Conservation (phyloP, 2,329 filamentous ascomycete genomes). For the Botrytis fabae region DNA sequence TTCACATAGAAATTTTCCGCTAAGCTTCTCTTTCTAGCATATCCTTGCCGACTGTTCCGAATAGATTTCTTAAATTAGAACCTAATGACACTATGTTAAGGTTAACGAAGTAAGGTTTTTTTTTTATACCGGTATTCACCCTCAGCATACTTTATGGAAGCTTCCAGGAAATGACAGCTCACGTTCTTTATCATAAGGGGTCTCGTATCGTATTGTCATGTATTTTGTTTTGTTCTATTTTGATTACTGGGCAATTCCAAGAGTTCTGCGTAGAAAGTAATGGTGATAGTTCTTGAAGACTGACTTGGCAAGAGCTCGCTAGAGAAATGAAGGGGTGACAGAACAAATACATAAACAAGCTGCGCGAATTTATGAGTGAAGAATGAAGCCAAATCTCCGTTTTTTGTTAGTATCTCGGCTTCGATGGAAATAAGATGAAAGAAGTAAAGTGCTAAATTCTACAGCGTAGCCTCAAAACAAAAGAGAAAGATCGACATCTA, state of each 20-base stretch:
- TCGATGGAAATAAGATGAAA: not conserved
- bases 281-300: not conserved
- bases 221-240: not conserved
- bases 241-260: not conserved
- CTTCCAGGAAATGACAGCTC: not conserved
- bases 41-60: not conserved
- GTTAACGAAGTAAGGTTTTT: not conserved
- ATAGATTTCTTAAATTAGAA: conserved; percentile 16
- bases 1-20: not conserved
- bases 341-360: not conserved
- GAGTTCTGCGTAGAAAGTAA: not conserved
- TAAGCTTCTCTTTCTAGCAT: not conserved
- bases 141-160: not conserved
- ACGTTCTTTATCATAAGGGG: not conserved
- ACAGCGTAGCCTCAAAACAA: not conserved
- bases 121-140: not conserved
- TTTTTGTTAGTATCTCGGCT: not conserved
- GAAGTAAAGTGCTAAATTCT: not conserved
- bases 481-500: not conserved
- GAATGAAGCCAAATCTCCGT: not conserved
- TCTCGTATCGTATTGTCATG: not conserved
- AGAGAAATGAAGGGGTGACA: not conserved
- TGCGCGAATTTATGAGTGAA: not conserved
- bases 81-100: not conserved
- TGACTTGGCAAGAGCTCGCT: not conserved